Base-by-base conservation (phyloP, 352 stramenopile species). In the Thalassiosira exigua region DNA sequence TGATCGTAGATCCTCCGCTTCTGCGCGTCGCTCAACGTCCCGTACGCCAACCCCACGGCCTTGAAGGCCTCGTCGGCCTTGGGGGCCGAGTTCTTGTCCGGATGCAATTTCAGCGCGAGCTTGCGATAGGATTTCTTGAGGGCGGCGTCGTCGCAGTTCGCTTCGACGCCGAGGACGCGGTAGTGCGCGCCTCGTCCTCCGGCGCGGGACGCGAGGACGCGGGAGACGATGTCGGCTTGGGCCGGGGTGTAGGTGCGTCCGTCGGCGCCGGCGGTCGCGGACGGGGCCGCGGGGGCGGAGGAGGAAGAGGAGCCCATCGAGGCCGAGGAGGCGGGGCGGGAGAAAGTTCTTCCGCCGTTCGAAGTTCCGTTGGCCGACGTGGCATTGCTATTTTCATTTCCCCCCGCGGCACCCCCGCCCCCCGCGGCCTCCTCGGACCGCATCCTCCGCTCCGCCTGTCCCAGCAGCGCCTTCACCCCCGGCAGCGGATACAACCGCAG, bases 41-140 rank as follows among this genome's bases (percentile, higher is more conserved):
- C 92, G 85, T 98, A 99, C 11, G 97, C 97, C 32, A 97, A 95
- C 62, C 90, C 93, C 41, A 96, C 91, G 24, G 88, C 96, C 86
- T 99, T 99, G 88, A 99, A 99, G 27, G 97, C 97, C 72, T 99
- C 97, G 78, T 98, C 97, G 2, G 97, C 96, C 41, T 96, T 94
- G 0, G 96, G 96, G 0, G 96, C 96, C 11, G 93, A 96, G 87
- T 99, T 99, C 75, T 97, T 97, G 76, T 97, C 94, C 0, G 94
- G 94, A 78, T 97, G 94, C 17, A 96, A 85, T 67, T 94, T 95
- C 0, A 97, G 75, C 2, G 93, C 92, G 30, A 96, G 66, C 78
- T 96, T 96, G 29, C 91, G 67, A 78, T 97, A 97, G 1, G 92
- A 89, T 69, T 95, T 95, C 82, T 97, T 97, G 12, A 97, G 92